Base-by-base conservation (phyloP, 1,284 basidiomycete species). In the Erythrobasidium hasegawianum region DNA sequence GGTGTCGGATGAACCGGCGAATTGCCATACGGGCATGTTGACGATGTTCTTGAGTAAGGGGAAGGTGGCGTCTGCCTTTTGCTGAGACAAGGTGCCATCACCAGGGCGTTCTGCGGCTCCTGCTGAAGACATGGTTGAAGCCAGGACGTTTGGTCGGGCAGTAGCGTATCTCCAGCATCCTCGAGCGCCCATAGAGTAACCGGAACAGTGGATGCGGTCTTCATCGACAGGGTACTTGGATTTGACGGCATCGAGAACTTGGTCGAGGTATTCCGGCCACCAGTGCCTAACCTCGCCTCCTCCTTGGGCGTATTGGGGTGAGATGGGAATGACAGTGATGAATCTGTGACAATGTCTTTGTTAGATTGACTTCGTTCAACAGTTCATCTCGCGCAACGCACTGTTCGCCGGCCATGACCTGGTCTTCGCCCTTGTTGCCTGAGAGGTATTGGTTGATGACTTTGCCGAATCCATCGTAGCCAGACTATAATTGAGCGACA, bases 391-490 rank as follows among this genome's bases (percentile, higher is more conserved):
- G n/a, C n/a, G n/a, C n/a, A 29, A 60, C 66, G 40, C 43, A 68
- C 57, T 65, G 14, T 20, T 29, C 41, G 18, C 59, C 67, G 2
- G 67, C 67, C 56, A 68, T 64, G 9, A 39, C 54, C 20, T 58
- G 55, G 22, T 14, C 57, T 26, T 41, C 67, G 43, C 57, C 57
- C 29, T 58, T 59, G 39, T 64, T 60, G 18, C 65, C 65, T 14
- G 40, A 29, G 13, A 54, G 18, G 59, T 67, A 67, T 38, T 61
- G 18, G 41, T 55, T 60, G 27, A 67, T 57, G n/a, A 67, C 27
- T 38, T 67, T 67, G 40, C 65, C 65, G 33, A 60, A 57, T 7
- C 65, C 65, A 43, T 67, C 65, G 40, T 67, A 67, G 41, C 58
- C 58, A 27, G 58, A 67, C 58, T 67, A 41, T 57, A 13, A 18